Base-by-base conservation (phyloP, 768 basidiomycete genomes). In the Rhodotorula sphaerocarpa region DNA sequence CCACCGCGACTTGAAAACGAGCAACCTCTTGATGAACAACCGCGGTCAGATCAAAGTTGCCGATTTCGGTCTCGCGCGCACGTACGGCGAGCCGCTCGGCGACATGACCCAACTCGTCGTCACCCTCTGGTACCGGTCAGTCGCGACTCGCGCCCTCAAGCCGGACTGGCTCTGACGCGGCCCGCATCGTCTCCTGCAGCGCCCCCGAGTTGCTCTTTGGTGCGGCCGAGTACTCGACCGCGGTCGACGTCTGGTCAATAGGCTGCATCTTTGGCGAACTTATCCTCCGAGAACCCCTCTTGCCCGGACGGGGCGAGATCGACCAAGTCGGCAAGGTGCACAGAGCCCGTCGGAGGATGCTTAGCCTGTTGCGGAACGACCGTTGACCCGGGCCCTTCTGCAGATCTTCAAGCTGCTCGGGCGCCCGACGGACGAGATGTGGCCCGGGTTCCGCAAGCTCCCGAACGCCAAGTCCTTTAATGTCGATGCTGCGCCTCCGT, bases 241-340 rank as follows among this genome's bases (percentile, higher is more conserved):
- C 92, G 0, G 83, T 99, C 59, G 95, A 99, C 75, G 84, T 97
- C 82, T 99, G 95, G 95, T 93, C 90, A 52, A 90, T 95, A 15
- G 95, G 95, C 12, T 99, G 95, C 79, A 96, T 99, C 69, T 96
- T 97, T 72, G 92, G 88, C 20, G 95, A 99, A 75, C 79, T 99
- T 51, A 83, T 99, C 71, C 79, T 93, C 70, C 91, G 91, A 67
- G 90, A 95, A 75, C 90, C 95, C 5, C 79, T 97, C n/a, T 90
- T 97, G 74, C 93, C 92, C 76, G 91, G 92, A n/a, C 86, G 92
- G 72, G 85, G 85, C 43, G 95, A 99, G 74, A 79, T 93, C 20
- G 93, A 99, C 72, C 84, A 97, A 65, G 79, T 97, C 51, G 82
- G 83, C 53, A 87, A 89, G 85, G 79, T 79, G 44, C 57, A 74